Conservation (phyloP, 1,139 yeast genomes). For the Diutina catenulata region DNA sequence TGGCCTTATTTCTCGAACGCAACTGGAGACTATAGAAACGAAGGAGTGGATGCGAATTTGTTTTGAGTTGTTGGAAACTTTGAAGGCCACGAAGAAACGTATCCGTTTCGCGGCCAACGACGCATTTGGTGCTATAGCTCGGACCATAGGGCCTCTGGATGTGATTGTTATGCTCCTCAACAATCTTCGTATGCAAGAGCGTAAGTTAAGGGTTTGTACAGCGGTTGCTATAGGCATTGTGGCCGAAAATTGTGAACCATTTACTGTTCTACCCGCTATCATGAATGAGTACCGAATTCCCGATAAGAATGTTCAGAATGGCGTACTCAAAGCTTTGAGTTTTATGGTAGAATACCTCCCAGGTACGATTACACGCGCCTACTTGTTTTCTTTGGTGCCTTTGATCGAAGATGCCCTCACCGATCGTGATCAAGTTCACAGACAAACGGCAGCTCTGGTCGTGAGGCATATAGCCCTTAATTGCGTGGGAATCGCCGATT, state of each 20-base stretch:
- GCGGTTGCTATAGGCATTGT: slow-evolving; percentile 98
- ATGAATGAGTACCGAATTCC: slow-evolving; percentile 95
- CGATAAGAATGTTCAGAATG: slow-evolving; percentile 89
- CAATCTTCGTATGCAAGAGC: slow-evolving; percentile 83
- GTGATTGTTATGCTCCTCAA: slow-evolving; percentile 76
- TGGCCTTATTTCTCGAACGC: slow-evolving; percentile 72
- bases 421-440: slow-evolving; percentile 83
- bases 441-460: slow-evolving; percentile 92
- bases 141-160: slow-evolving; percentile 94
- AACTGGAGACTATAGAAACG: slow-evolving; percentile 81
- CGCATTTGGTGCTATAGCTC: slow-evolving; percentile 86
- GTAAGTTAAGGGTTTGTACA: slow-evolving; percentile 92
- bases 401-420: slow-evolving; percentile 82
- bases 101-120: slow-evolving; percentile 80
- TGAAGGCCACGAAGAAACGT: slow-evolving; percentile 71
- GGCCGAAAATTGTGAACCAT: slow-evolving; percentile 88
- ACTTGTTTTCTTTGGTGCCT: slow-evolving; percentile 72
- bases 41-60: slow-evolving; percentile 98
- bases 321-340: slow-evolving; percentile 85
- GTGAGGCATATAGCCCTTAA: slow-evolving; percentile 75
- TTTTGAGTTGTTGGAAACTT: slow-evolving; percentile 79
- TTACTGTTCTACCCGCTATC: slow-evolving; percentile 89
- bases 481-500: slow-evolving; percentile 59
- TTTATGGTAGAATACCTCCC: slow-evolving; percentile 91
- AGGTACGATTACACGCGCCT: slow-evolving; percentile 61